Conservation (phyloP, 306 rosid species). For the Acmispon strigosus region DNA sequence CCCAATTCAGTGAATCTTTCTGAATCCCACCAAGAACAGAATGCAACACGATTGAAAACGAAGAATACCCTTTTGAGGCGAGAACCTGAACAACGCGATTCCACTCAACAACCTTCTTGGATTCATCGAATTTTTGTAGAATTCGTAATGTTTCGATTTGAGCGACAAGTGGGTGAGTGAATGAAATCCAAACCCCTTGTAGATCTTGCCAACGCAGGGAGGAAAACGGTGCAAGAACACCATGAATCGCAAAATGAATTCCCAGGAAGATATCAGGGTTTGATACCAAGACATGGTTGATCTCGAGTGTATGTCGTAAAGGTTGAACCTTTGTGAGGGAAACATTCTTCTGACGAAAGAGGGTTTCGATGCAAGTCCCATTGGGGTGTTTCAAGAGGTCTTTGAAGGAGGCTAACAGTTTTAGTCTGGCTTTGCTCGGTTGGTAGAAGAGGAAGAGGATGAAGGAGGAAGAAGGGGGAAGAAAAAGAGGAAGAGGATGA, state of each 20-base stretch:
- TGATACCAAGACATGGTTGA: slow-evolving; percentile 51
- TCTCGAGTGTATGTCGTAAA: slow-evolving; percentile 31
- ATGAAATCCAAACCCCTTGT: slow-evolving; percentile 29
- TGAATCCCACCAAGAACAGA: slow-evolving; percentile 52
- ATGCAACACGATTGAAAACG: slow-evolving; percentile 35
- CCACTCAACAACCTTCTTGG: slow-evolving; percentile 39
- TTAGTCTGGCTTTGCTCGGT: no score
- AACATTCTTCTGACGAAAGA: slow-evolving; percentile 25
- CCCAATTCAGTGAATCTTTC: slow-evolving; percentile 27
- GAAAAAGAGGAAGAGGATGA: no score
- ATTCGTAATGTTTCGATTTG: not conserved
- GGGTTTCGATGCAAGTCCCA: slow-evolving; percentile 45
- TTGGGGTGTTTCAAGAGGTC: slow-evolving; percentile 21
- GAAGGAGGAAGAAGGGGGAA: no score
- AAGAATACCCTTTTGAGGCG: slow-evolving; percentile 45
- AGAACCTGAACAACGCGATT: slow-evolving; percentile 39
- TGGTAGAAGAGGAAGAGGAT: no score
- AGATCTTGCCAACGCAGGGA: slow-evolving; percentile 29
- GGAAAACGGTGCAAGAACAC: slow-evolving; percentile 55
- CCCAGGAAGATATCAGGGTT: slow-evolving; percentile 52
- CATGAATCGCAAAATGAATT: slow-evolving; percentile 45
- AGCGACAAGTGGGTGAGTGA: slow-evolving; percentile 27
- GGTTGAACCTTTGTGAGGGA: slow-evolving; percentile 38
- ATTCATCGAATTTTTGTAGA: not conserved
- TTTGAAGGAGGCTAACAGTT: not conserved